These are phyloP conservation scores for Zarea fungicola DNA, from an alignment of 2,329 filamentous ascomycete genomes.

Conservation along the genomic window DNA sequence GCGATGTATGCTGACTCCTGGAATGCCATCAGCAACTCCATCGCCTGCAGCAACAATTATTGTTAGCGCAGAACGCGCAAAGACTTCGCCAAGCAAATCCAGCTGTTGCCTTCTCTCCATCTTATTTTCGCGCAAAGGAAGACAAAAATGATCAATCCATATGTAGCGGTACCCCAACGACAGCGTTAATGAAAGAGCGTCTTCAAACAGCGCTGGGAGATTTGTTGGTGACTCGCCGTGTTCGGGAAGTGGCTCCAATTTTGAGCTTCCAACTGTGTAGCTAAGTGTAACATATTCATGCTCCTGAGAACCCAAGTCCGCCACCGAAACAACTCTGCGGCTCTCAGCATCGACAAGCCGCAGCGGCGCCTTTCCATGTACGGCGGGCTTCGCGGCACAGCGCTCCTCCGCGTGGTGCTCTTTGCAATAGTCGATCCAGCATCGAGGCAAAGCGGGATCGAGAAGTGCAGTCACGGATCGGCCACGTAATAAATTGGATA, in stretches of 20 bases:
- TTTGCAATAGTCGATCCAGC: constrained; percentile 32
- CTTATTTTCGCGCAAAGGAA: constrained; percentile 22
- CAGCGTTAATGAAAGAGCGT: constrained; percentile 28
- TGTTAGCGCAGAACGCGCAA: constrained; percentile 28
- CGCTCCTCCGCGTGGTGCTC: constrained; percentile 23
- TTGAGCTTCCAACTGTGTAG: constrained; percentile 22
- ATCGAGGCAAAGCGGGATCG: constrained; percentile 24
- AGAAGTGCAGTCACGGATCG: constrained; percentile 27
- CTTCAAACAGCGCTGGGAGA: constrained; percentile 26
- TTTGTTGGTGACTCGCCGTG: constrained; percentile 20
- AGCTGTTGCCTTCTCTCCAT: constrained; percentile 24
- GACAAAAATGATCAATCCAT: constrained; percentile 34
- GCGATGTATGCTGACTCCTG: constrained; percentile 29
- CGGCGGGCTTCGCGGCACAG: constrained; percentile 17
- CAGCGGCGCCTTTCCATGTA: constrained; percentile 18
- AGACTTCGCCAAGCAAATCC: constrained; percentile 30
- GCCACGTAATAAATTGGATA: constrained; percentile 22
- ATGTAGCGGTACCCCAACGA: constrained; percentile 32
- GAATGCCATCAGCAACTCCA: constrained; percentile 26
- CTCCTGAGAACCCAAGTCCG: constrained; percentile 21
- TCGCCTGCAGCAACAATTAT: constrained; percentile 31
- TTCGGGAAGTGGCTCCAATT: neutral
- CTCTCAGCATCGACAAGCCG: constrained; percentile 29
- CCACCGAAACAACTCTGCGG: constrained; percentile 24
- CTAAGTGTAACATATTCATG: constrained; percentile 31